Evolutionary conservation across 2,329 filamentous ascomycete genomes (phyloP), one percentile per base, ranked within the genome.

Genomic region (Fusarium devonianum): DNA sequence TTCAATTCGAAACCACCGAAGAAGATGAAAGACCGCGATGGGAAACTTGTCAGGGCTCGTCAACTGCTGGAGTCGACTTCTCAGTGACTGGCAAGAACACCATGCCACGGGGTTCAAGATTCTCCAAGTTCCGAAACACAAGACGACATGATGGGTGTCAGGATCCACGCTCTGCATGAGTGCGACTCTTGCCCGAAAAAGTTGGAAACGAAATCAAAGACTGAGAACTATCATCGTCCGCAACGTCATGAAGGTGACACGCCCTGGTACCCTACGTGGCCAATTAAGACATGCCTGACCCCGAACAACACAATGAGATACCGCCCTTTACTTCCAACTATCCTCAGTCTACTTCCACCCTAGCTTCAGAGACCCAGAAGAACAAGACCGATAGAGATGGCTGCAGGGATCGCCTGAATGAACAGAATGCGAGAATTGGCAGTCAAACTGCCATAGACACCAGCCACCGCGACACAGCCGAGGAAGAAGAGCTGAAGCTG

Each of bases 401-500:
- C 51, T 6, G 70, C 45, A 37, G 59, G 33, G 48, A 74, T 40
- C 18, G 69, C 71, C 63, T 81, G 78, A 2, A 80, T 65, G 28
- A 67, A 71, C 22, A 78, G 53, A 49, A 80, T 80, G 55, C 69
- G 71, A 39, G 48, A 67, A 53, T 63, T 70, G 3, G 70, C 71
- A 1, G 77, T 78, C 3, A 65, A 56, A 1, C 69, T 75, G n/a
- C 78, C 78, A 57, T 74, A 77, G 1, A 72, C 43, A 1, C 77
- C 78, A 1, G 78, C 78, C 23, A 76, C 71, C 22, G 66, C 56
- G 19, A 81, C 73, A 43, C 74, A 77, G 1, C 71, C 69, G 16
- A 76, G 66, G 67, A 80, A 80, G 60, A 80, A 81, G n/a, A 77
- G 52, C 29, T 70, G 67, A 37, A 81, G 67, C 66, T 81, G 74